These are phyloP conservation scores for Aspergillus sojae DNA, from an alignment of 2,329 filamentous ascomycete species.

Conservation along the genomic window DNA sequence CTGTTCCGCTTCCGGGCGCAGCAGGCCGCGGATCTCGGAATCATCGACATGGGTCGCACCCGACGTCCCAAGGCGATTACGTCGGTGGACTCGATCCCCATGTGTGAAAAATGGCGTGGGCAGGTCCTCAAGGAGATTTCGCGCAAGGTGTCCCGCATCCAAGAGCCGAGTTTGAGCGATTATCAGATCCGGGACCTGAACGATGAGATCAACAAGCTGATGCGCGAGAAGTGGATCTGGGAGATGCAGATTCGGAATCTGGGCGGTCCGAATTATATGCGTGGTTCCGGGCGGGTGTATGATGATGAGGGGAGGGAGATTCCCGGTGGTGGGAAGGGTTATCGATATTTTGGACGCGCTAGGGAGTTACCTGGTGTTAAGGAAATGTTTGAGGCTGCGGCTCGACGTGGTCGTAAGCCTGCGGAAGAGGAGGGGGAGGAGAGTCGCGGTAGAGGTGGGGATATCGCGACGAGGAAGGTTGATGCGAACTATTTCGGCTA, in stretches of 20 bases:
- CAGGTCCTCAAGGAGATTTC: constrained; percentile 97
- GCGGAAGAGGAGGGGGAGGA: constrained; percentile 70
- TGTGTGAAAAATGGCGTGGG: constrained; percentile 96
- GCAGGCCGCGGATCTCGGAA: constrained; percentile 92
- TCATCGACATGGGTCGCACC: constrained; percentile 88
- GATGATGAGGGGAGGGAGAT: constrained; percentile 75
- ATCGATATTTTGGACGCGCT: constrained; percentile 91
- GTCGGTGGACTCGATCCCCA: constrained; percentile 77
- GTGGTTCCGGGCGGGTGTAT: constrained; percentile 69
- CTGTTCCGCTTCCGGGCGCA: constrained; percentile 99
- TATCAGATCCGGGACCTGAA: constrained; percentile 98
- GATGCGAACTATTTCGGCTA: constrained; percentile 97
- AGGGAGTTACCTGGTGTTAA: constrained; percentile 91
- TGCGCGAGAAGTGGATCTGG: constrained; percentile 99
- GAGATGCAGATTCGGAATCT: constrained; percentile 93
- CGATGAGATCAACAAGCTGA: constrained; percentile 98
- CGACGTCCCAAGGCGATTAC: constrained; percentile 91
- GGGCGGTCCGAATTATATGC: constrained; percentile 97
- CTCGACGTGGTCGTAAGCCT: constrained; percentile 62
- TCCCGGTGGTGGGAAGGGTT: constrained; percentile 76
- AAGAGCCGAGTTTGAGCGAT: constrained; percentile 87
- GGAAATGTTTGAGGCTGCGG: constrained; percentile 86
- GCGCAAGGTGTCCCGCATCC: constrained; percentile 94
- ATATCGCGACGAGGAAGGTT: constrained; percentile 65
- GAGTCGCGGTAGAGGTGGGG: constrained; percentile 47